Evolutionary conservation across 768 basidiomycete genomes (phyloP).

Genomic region (Podaxis sp.): DNA sequence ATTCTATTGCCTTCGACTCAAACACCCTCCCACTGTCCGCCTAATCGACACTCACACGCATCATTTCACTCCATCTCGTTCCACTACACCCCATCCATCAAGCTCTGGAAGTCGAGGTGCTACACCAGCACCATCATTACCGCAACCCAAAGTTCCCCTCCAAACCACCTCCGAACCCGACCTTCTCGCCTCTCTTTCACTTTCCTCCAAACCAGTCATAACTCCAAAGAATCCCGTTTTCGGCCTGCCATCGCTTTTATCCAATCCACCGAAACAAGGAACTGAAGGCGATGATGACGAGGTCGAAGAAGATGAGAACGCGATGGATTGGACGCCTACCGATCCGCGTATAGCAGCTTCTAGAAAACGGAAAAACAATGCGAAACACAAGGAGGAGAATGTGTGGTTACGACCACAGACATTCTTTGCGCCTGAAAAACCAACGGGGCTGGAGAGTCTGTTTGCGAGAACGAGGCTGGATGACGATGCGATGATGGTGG

Average conservation of each 20-base stretch:
- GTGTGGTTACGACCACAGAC: conserved; percentile 66
- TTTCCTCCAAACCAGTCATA: conserved; percentile 64
- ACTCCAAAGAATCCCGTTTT: conserved; percentile 55
- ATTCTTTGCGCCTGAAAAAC: conserved; percentile 76
- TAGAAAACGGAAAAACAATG: conserved; percentile 21
- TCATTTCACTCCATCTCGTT: conserved; percentile 36
- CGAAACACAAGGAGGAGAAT: conserved; percentile 31
- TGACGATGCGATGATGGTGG: conserved; percentile 37
- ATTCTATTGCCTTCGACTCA: conserved; percentile 54
- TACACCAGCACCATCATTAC: conserved; percentile 15
- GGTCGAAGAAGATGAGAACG: conserved; percentile 25
- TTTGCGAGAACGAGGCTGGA: conserved; percentile 59
- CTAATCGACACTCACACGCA: conserved; percentile 59
- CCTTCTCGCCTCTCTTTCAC: conserved; percentile 56
- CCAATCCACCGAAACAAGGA: conserved; percentile 19
- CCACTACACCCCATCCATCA: conserved; percentile 39
- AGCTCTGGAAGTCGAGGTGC: conserved; percentile 20
- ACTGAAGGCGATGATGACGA: conserved; percentile 29
- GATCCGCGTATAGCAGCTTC: conserved; percentile 25
- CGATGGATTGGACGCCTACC: conserved; percentile 69
- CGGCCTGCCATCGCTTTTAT: conserved; percentile 62
- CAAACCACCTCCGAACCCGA: conserved; percentile 45
- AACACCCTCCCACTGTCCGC: conserved; percentile 68
- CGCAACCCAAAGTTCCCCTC: conserved; percentile 15
- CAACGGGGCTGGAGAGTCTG: conserved; percentile 72